These are phyloP conservation scores for Amaranthus palmeri DNA, from an alignment of 148 eudicot genomes.

Conservation along the genomic window DNA sequence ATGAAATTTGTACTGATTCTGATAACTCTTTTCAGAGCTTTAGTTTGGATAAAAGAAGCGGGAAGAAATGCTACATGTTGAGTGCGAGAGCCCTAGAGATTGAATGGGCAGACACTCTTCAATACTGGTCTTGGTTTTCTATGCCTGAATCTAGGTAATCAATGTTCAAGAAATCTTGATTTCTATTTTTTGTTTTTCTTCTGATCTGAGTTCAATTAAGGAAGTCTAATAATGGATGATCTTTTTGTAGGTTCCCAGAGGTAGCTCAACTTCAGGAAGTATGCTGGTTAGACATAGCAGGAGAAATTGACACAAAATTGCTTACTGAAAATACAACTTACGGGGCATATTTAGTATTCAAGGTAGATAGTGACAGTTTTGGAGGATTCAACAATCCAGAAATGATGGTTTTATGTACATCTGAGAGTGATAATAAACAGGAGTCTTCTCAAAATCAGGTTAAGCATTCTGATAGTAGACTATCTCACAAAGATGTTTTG, in stretches of 20 bases:
- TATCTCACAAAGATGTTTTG: neutral
- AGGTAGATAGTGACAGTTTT: neutral
- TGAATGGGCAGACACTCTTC: slow-evolving; percentile 14
- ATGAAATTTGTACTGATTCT: neutral
- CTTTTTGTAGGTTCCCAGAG: slow-evolving; percentile 20
- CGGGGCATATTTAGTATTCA: slow-evolving; percentile 20
- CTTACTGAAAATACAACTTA: slow-evolving; percentile 17
- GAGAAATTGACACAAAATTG: neutral
- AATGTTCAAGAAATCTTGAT: too few species aligned
- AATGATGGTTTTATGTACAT: neutral
- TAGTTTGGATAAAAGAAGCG: slow-evolving; percentile 8
- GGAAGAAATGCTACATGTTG: slow-evolving; percentile 25
- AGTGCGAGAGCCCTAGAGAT: slow-evolving; percentile 17
- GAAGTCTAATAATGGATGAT: neutral
- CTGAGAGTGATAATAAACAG: neutral
- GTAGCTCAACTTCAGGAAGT: neutral
- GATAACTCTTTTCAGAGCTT: slow-evolving; percentile 8
- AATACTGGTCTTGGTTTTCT: slow-evolving; percentile 8
- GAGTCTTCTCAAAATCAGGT: neutral
- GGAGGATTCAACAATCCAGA: neutral
- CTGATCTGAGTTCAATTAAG: too few species aligned
- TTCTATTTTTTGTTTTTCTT: neutral
- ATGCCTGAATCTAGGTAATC: slow-evolving; percentile 19
- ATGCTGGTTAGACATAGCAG: slow-evolving; percentile 20
- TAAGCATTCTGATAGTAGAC: neutral